Conservation (phyloP, 1,284 basidiomycete species). For the Pyrrhoderma lamaoense region DNA sequence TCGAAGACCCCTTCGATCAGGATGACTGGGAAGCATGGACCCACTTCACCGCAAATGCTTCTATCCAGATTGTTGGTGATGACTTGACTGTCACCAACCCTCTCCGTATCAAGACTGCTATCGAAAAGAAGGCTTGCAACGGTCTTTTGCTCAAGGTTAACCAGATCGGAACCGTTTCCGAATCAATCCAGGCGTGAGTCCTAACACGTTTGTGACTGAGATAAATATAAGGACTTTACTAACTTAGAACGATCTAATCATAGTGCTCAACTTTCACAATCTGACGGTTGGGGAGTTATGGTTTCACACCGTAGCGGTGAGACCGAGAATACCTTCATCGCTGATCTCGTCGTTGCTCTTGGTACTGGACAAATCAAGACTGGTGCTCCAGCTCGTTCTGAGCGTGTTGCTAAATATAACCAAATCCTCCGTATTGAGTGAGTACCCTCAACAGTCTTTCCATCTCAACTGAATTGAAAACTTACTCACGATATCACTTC, state of each 20-base stretch:
- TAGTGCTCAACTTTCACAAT: constrained; percentile 93
- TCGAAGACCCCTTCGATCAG: constrained; percentile 99
- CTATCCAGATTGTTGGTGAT: constrained; percentile 93
- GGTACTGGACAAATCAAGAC: constrained; percentile 97
- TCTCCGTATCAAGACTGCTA: constrained; percentile 95
- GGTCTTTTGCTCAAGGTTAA: constrained; percentile 97
- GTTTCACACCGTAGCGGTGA: constrained; percentile 98
- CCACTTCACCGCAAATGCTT: constrained; percentile 75
- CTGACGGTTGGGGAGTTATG: constrained; percentile 98
- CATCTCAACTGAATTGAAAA: constrained; percentile 1
- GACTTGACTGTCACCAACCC: constrained; percentile 99
- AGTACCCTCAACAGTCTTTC: constrained; percentile 27
- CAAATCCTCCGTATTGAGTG: constrained; percentile 85
- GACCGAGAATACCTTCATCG: constrained; percentile 94
- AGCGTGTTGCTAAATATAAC: constrained; percentile 95
- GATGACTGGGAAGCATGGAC: constrained; percentile 99
- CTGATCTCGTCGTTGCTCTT: constrained; percentile 93
- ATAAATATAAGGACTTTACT: too few species aligned
- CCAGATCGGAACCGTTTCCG: constrained; percentile 99
- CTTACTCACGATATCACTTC: constrained; percentile 11
- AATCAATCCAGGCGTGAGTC: constrained; percentile 89
- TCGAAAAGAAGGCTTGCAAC: constrained; percentile 99
- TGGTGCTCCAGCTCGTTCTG: constrained; percentile 89
- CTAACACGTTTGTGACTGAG: too few species aligned
- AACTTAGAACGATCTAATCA: too few species aligned